Evolutionary conservation across 2,329 filamentous ascomycete species (phyloP), one percentile per base, ranked within the genome.

Genomic region (Ceratocystis albifundus): DNA sequence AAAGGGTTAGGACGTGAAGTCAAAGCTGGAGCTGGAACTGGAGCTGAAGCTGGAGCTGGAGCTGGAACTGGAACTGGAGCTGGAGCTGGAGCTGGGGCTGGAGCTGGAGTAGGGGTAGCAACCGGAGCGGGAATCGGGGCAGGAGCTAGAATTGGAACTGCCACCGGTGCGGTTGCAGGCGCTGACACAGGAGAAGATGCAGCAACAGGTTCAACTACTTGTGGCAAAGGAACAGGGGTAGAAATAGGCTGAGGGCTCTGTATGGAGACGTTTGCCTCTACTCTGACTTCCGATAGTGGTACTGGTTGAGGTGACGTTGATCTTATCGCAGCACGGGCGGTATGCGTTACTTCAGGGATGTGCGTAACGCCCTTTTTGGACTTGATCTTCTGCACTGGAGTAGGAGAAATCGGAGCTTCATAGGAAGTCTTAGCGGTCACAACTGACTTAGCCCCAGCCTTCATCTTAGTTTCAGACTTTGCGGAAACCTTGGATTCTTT

Each of bases 381-480:
- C 28, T 59, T 32, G 8, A 36, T n/a, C 55, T 59, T 59, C 10
- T 36, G 4, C 7, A 36, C 28, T 20, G 55, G 55, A 1, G 17
- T 28, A 59, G 53, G 53, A 32, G 28, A 59, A 12, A 7, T 20
- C 3, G 3, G 15, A n/a, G 55, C 55, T 4, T 59, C 25, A n/a
- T 17, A 36, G 7, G 32, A 4, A 20, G 15, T 12, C 25, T 59
- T 28, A 30, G 32, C n/a, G 25, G 59, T 32, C 10, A 30, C 20
- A 36, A 44, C 20, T 15, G 65, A 61, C 30, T 36, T 41, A 28
- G 65, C 22, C 17, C 48, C 61, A 45, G 50, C 36, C 25, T 66
- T 66, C n/a, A 44, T 36, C 28, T 55, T 65, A 28, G 32, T 62
- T 41, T 67, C 61, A 12, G 45, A n/a, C 57, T 67, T 67, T 30